These are phyloP conservation scores for Diaporthe amygdali DNA, from an alignment of 2,329 filamentous ascomycete genomes.

Conservation along the genomic window DNA sequence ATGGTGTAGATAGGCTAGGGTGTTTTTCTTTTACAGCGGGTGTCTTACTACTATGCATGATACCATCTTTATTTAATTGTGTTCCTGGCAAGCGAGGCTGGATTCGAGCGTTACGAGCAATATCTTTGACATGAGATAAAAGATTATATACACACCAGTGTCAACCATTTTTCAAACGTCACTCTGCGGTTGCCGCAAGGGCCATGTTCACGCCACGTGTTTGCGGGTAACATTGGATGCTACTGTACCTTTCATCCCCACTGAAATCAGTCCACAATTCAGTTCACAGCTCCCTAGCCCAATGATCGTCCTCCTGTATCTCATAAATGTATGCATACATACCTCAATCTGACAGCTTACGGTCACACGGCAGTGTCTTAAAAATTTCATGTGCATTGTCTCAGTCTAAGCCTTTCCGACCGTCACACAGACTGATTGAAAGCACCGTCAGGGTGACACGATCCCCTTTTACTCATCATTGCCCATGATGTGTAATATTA, in stretches of 20 bases:
- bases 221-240: neutral
- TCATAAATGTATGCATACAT: too few relatives aligned
- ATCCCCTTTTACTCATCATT: too few relatives aligned
- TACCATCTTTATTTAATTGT: neutral
- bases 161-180: neutral
- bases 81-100: neutral
- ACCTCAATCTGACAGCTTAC: too few relatives aligned
- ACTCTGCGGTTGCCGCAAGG: too few relatives aligned
- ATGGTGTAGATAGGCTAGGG: neutral
- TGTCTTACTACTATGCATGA: neutral
- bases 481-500: neutral
- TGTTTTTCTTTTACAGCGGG: neutral
- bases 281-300: too few relatives aligned
- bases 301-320: too few relatives aligned
- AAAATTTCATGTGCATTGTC: too few relatives aligned
- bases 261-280: too few relatives aligned
- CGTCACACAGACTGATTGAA: too few relatives aligned
- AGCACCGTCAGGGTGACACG: too few relatives aligned
- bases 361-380: too few relatives aligned
- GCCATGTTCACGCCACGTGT: neutral
- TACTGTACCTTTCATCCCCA: neutral
- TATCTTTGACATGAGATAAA: neutral
- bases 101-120: neutral
- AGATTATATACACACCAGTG: neutral
- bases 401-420: too few relatives aligned